Conservation (phyloP, 495 filamentous ascomycete genomes). For the Aspergillus diversus region DNA sequence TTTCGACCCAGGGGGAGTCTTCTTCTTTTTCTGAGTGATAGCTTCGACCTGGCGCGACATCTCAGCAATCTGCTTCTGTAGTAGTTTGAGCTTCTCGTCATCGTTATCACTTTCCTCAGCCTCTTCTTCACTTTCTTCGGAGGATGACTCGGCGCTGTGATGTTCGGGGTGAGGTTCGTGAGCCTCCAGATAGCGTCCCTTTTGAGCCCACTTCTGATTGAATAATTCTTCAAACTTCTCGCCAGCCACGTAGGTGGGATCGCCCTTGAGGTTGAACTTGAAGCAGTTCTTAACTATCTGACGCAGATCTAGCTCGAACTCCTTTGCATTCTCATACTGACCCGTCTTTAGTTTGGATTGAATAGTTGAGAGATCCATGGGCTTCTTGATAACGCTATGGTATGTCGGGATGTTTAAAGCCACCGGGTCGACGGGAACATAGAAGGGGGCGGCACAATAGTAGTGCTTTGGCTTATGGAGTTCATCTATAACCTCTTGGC, state of each 20-base stretch:
- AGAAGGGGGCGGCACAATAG: constrained; percentile 68
- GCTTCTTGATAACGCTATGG: constrained; percentile 89
- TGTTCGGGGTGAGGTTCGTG: constrained; percentile 65
- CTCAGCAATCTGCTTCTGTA: constrained; percentile 68
- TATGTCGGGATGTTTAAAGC: constrained; percentile 93
- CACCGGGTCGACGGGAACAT: constrained; percentile 86
- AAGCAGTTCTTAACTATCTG: constrained; percentile 89
- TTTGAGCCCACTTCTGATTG: constrained; percentile 70
- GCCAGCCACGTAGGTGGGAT: constrained; percentile 71
- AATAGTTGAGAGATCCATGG: constrained; percentile 90
- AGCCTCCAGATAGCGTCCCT: constrained; percentile 73
- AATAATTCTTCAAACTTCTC: constrained; percentile 72
- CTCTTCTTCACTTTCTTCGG: constrained; percentile 68
- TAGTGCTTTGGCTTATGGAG: constrained; percentile 74
- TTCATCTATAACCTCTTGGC: constrained; percentile 78
- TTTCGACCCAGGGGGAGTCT: constrained; percentile 63
- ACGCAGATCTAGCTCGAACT: constrained; percentile 81
- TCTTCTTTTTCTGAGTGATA: constrained; percentile 63
- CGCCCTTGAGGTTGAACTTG: constrained; percentile 84
- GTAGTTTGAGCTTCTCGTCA: constrained; percentile 65
- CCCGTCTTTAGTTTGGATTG: constrained; percentile 73
- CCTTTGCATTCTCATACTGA: constrained; percentile 80
- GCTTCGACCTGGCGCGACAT: constrained; percentile 59
- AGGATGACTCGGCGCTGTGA: constrained; percentile 56
- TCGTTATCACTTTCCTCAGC: constrained; percentile 69